A percentile compares a stretch with the other conserved stretches of the same genome.
phyloP scores from a whole-genome alignment of 305 asterid species.

The Fraxinus xanthoxyloides region DNA sequence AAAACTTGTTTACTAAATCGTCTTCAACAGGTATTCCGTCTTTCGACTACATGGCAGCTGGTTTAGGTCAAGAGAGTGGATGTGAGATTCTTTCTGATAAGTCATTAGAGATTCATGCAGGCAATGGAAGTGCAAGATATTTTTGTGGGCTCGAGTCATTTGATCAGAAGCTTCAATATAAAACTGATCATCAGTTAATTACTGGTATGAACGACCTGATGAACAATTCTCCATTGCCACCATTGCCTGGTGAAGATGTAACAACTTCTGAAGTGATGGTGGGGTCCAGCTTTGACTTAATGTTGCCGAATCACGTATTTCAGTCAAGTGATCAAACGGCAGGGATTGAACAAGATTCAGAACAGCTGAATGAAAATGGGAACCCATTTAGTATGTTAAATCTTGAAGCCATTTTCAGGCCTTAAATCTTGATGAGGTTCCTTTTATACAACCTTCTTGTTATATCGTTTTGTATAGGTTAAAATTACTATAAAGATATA shows the following conservation, averaged over 20 bases:
- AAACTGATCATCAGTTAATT: constrained; percentile 13
- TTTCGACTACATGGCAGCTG: constrained; percentile 2
- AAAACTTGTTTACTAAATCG: neutral
- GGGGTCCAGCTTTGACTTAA: constrained; percentile 37
- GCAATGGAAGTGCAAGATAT: constrained; percentile 13
- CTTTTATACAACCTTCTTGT: constrained; percentile 3
- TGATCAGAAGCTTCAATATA: constrained; percentile 20
- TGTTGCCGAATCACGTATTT: constrained; percentile 23
- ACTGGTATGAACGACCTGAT: constrained; percentile 3
- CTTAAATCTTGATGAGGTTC: constrained; percentile 38
- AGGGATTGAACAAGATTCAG: constrained; percentile 17
- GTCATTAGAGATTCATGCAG: constrained; percentile 17
- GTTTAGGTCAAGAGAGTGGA: constrained; percentile 24
- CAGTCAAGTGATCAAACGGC: constrained; percentile 3
- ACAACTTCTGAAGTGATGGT: constrained; percentile 18
- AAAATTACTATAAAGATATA: neutral
- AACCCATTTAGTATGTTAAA: constrained; percentile 35
- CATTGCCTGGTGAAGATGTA: constrained; percentile 44
- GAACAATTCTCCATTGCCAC: constrained; percentile 28
- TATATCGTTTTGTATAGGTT: constrained; percentile 23
- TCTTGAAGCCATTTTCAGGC: constrained; percentile 51
- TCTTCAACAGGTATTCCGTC: neutral
- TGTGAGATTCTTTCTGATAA: constrained; percentile 18
- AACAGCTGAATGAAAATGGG: constrained; percentile 18
- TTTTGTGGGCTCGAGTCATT: constrained; percentile 26